Conservation (phyloP, 2,329 filamentous ascomycete genomes). For the Phaeomoniella chlamydospora region DNA sequence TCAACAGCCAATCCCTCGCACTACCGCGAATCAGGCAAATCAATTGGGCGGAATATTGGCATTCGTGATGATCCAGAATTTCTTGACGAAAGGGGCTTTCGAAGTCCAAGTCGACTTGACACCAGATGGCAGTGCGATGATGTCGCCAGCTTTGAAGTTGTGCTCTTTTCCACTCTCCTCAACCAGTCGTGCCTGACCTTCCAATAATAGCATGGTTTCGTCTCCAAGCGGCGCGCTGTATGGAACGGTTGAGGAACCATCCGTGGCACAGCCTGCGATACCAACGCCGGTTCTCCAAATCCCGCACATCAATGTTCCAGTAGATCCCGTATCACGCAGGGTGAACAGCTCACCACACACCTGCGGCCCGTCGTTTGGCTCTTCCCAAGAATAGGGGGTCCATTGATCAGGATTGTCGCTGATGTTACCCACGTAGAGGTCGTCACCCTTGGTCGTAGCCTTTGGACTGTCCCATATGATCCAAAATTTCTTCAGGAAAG, state of each 20-base stretch:
- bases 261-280: slow-evolving; percentile 2
- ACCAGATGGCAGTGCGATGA: slow-evolving; percentile 3
- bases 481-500: slow-evolving; percentile 5
- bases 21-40: too few species aligned
- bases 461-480: slow-evolving; percentile 3
- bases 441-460: background rate
- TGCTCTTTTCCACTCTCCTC: slow-evolving; percentile 5
- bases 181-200: slow-evolving; percentile 3
- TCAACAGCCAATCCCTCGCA: too few species aligned
- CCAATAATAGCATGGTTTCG: slow-evolving; percentile 4
- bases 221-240: slow-evolving; percentile 4
- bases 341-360: slow-evolving; percentile 4
- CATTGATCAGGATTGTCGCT: slow-evolving; percentile 4
- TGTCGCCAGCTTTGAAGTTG: slow-evolving; percentile 4
- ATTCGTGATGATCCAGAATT: slow-evolving; percentile 4
- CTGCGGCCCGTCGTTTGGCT: slow-evolving; percentile 4
- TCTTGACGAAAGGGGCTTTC: slow-evolving; percentile 3
- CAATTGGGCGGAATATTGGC: slow-evolving; percentile 2
- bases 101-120: slow-evolving; percentile 4
- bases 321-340: slow-evolving; percentile 3
- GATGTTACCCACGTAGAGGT: slow-evolving; percentile 3
- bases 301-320: slow-evolving; percentile 1
- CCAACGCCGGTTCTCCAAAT: slow-evolving; percentile 4
- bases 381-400: slow-evolving; percentile 4
- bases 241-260: slow-evolving; percentile 3